phyloP scores from a whole-genome alignment of 2,329 filamentous ascomycete species.

The Tympanopsis confertula region DNA sequence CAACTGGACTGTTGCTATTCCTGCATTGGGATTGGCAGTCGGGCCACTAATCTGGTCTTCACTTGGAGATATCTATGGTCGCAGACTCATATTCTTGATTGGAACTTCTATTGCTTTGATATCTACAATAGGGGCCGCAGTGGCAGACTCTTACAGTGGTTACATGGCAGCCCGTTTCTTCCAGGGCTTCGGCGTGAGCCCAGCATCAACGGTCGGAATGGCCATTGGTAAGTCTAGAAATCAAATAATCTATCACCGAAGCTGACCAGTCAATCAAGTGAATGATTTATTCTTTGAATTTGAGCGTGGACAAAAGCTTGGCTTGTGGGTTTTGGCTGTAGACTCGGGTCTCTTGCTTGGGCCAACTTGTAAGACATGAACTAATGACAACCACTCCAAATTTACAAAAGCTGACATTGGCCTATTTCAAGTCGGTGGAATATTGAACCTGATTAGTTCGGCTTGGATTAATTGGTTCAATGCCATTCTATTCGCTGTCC shows the following conservation, averaged over 20 bases:
- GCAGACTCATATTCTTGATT: constrained; percentile 33
- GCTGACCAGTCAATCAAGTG: constrained; percentile 12
- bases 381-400: neutral
- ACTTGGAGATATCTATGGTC: constrained; percentile 36
- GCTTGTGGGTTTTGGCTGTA: constrained; percentile 43
- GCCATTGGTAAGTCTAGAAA: constrained; percentile 20
- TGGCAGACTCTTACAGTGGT: constrained; percentile 23
- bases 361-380: constrained; percentile 28
- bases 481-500: constrained; percentile 35
- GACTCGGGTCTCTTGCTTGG: constrained; percentile 37
- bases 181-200: constrained; percentile 41
- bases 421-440: constrained; percentile 28
- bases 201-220: constrained; percentile 40
- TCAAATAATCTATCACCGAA: neutral
- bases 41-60: constrained; percentile 38
- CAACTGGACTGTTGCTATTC: constrained; percentile 43
- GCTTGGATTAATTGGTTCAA: constrained; percentile 43
- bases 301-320: constrained; percentile 40
- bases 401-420: constrained; percentile 2
- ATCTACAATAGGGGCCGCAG: constrained; percentile 18
- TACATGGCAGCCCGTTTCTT: constrained; percentile 49
- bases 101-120: constrained; percentile 19
- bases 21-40: constrained; percentile 32
- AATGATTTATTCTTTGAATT: constrained; percentile 45
- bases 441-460: constrained; percentile 31